phyloP scores from a whole-genome alignment of 2,329 filamentous ascomycete genomes.

The Botrytis hyacinthi region DNA sequence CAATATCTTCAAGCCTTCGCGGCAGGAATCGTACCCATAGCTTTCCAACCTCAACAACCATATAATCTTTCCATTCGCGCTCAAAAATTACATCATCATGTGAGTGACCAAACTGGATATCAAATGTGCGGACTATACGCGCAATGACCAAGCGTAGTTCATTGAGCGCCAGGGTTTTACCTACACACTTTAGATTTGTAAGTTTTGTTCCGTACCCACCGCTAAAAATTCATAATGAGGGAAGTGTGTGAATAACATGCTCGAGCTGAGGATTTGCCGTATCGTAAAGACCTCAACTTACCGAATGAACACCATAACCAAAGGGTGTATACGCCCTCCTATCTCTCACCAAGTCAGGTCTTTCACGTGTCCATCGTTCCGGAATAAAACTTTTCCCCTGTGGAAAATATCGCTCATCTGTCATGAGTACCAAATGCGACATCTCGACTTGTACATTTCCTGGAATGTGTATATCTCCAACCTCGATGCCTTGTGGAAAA shows the following conservation, averaged over 20 bases:
- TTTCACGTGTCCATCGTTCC: slow-evolving; percentile 25
- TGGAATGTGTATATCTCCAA: slow-evolving; percentile 21
- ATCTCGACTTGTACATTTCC: slow-evolving; percentile 25
- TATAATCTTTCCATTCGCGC: slow-evolving; percentile 23
- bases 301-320: slow-evolving; percentile 26
- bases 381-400: slow-evolving; percentile 24
- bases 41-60: slow-evolving; percentile 21
- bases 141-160: slow-evolving; percentile 24
- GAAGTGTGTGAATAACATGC: background rate
- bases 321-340: slow-evolving; percentile 27
- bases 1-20: background rate
- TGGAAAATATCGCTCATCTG: slow-evolving; percentile 26
- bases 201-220: background rate
- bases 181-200: slow-evolving; percentile 22
- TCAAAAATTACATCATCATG: slow-evolving; percentile 23
- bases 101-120: slow-evolving; percentile 21
- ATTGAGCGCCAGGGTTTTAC: slow-evolving; percentile 26
- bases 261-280: background rate
- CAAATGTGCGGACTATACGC: slow-evolving; percentile 21
- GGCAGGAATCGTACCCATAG: slow-evolving; percentile 20
- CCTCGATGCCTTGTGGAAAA: slow-evolving; percentile 20
- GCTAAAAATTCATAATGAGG: too few relatives aligned
- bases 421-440: slow-evolving; percentile 23
- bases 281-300: background rate
- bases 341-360: slow-evolving; percentile 21